These are phyloP conservation scores for Remersonia thermophila DNA, from an alignment of 2,329 filamentous ascomycete species.

Conservation along the genomic window DNA sequence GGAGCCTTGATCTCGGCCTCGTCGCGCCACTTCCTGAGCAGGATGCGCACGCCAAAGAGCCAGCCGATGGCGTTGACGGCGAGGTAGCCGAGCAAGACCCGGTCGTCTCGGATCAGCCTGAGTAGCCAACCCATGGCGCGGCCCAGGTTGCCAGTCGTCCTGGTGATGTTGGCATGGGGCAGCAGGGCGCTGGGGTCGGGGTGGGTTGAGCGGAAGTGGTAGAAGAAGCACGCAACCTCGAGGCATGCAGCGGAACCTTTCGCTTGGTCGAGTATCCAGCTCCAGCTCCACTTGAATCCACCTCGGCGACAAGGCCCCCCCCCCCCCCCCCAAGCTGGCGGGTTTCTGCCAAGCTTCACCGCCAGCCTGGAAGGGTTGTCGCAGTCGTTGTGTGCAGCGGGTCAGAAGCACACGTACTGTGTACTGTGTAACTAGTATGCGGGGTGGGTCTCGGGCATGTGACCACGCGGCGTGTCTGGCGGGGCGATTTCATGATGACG, in stretches of 20 bases:
- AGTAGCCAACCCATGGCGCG: conserved; percentile 29
- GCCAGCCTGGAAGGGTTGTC: too few relatives aligned
- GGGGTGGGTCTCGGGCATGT: too few relatives aligned
- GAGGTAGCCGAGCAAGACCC: conserved; percentile 40
- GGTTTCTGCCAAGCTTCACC: conserved; percentile 19
- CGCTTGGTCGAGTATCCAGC: too few relatives aligned
- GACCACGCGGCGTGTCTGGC: too few relatives aligned
- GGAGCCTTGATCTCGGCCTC: conserved; percentile 53
- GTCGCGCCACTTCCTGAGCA: conserved; percentile 48
- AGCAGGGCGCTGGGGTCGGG: background rate
- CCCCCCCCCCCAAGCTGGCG: background rate
- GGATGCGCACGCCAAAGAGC: conserved; percentile 42
- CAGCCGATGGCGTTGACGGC: conserved; percentile 47
- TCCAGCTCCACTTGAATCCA: too few relatives aligned
- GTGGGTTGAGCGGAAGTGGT: background rate
- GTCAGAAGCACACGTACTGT: too few relatives aligned
- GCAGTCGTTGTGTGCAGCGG: too few relatives aligned
- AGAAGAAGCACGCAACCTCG: background rate
- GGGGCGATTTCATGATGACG: too few relatives aligned
- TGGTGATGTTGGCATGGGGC: background rate
- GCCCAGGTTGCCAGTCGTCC: conserved; percentile 1
- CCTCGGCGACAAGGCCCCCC: background rate
- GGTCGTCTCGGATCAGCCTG: conserved; percentile 35
- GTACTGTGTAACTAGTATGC: too few relatives aligned
- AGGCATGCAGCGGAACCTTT: too few relatives aligned